Conservation (phyloP, 2,329 filamentous ascomycete species). For the Talaromyces albobiverticillius region DNA sequence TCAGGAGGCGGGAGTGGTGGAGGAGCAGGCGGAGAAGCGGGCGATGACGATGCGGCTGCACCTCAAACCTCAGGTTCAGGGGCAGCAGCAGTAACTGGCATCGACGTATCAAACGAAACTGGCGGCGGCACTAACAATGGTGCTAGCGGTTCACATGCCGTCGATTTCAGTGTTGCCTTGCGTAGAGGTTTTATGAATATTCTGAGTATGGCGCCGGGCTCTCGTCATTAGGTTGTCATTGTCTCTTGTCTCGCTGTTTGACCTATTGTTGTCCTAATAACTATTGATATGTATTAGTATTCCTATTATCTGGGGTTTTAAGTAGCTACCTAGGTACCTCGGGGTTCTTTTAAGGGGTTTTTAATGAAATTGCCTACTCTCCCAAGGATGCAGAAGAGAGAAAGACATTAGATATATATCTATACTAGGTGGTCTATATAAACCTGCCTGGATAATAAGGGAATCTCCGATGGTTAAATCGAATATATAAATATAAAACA, state of each 20-base stretch:
- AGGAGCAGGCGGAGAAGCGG: constrained; percentile 19
- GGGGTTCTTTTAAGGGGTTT: background rate
- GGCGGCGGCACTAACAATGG: background rate
- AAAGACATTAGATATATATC: too few relatives aligned
- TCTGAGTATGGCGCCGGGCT: constrained; percentile 7
- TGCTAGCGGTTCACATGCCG: background rate
- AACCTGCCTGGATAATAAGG: too few relatives aligned
- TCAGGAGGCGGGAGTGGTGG: constrained; percentile 23
- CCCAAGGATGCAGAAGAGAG: too few relatives aligned
- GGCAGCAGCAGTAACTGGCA: background rate
- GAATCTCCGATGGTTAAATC: too few relatives aligned
- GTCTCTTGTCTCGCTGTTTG: too few relatives aligned
- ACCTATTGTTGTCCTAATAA: too few relatives aligned
- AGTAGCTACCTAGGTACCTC: background rate
- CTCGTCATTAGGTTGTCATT: background rate
- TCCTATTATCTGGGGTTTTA: too few relatives aligned
- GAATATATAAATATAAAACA: too few relatives aligned
- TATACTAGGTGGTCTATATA: too few relatives aligned
- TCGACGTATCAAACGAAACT: background rate
- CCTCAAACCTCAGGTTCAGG: background rate
- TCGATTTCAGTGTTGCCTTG: constrained; percentile 13
- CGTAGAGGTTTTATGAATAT: constrained; percentile 15
- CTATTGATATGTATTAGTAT: background rate
- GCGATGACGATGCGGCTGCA: constrained; percentile 13
- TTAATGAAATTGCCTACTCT: background rate